A percentile compares a stretch with the other conserved stretches of the same genome.
phyloP scores from a whole-genome alignment of 106 monocot species.

The Triglochin maritima region DNA sequence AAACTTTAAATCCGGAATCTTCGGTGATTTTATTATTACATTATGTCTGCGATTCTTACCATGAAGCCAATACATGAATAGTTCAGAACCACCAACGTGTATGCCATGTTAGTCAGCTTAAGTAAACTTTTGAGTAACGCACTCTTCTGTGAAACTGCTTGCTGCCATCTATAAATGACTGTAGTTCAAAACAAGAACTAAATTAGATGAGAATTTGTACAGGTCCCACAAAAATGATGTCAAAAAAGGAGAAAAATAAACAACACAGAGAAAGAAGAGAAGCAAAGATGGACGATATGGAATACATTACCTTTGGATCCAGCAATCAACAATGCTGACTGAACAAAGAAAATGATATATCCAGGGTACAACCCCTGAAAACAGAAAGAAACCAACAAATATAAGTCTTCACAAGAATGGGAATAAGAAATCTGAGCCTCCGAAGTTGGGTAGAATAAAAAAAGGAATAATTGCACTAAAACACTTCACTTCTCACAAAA shows the following conservation, averaged over 20 bases:
- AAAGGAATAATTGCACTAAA: too few relatives aligned
- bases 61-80: constrained; percentile 94
- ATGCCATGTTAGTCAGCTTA: constrained; percentile 51
- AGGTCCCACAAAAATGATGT: too few relatives aligned
- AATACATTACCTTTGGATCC: constrained; percentile 72
- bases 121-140: constrained; percentile 34
- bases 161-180: constrained; percentile 98
- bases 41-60: too few relatives aligned
- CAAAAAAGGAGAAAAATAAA: too few relatives aligned
- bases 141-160: constrained; percentile 48
- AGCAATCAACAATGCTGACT: constrained; percentile 92
- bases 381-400: background rate
- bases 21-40: too few relatives aligned
- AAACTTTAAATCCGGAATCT: too few relatives aligned
- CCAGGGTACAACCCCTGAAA: constrained; percentile 95
- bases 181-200: constrained; percentile 14
- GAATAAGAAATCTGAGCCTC: too few relatives aligned
- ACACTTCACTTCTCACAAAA: too few relatives aligned
- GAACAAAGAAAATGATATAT: constrained; percentile 91
- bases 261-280: background rate
- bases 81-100: constrained; percentile 77
- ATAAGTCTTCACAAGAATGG: too few relatives aligned
- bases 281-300: background rate
- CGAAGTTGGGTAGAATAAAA: too few relatives aligned
- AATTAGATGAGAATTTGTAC: background rate